Evolutionary conservation across 176 grass and related monocot genomes (phyloP).

Genomic region (Stipa capillata): DNA sequence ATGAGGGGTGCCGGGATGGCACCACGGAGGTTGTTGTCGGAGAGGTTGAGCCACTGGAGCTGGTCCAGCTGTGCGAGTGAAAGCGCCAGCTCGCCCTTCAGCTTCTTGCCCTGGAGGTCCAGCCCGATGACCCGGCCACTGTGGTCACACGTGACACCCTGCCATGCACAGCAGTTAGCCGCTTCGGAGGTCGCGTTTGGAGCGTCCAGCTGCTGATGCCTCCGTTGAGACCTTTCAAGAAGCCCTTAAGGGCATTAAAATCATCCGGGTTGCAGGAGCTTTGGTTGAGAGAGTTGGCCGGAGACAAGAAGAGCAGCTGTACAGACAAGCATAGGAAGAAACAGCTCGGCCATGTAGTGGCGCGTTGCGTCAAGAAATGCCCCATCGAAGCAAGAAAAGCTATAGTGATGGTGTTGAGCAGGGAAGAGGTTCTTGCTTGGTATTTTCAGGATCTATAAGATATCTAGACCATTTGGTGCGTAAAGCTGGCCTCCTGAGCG

Average conservation of each 20-base stretch:
- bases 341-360: conserved; percentile 12
- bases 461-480: conserved; percentile 22
- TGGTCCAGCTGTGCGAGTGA: conserved; percentile 59
- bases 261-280: conserved; percentile 50
- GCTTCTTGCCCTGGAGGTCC: conserved; percentile 64
- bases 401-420: background rate
- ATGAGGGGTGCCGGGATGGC: conserved; percentile 41
- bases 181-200: conserved; percentile 16
- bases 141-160: conserved; percentile 43
- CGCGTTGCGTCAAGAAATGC: conserved; percentile 4
- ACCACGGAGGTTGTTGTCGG: conserved; percentile 50
- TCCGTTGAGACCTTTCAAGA: conserved; percentile 29
- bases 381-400: conserved; percentile 20
- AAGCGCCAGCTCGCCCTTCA: conserved; percentile 46
- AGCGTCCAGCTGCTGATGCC: conserved; percentile 33
- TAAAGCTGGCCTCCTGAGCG: conserved; percentile 12
- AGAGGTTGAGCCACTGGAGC: conserved; percentile 65
- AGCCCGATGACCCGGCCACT: conserved; percentile 41
- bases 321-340: conserved; percentile 22
- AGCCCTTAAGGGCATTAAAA: conserved; percentile 46
- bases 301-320: conserved; percentile 4
- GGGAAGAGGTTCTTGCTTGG: conserved; percentile 18
- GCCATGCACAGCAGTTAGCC: conserved; percentile 61
- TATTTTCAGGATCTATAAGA: conserved; percentile 23
- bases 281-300: conserved; percentile 25